Evolutionary conservation across 176 grass and related monocot genomes (phyloP).

Genomic region (Lolium rigidum): DNA sequence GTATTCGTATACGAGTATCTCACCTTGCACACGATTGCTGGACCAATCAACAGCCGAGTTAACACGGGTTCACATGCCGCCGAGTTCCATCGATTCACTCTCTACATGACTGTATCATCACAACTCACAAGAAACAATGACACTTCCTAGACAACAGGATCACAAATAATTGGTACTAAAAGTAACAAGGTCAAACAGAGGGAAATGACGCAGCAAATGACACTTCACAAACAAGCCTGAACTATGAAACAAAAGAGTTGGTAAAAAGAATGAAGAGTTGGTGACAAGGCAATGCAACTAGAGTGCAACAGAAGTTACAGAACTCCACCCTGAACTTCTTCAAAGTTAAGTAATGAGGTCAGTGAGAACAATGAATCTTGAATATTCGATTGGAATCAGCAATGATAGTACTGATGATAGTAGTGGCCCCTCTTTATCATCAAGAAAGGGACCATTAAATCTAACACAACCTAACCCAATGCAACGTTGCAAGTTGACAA

Average conservation of each 20-base stretch:
- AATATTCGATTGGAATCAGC: neutral
- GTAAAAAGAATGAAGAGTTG: slow-evolving; percentile 17
- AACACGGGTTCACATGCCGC: no score
- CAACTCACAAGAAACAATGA: slow-evolving; percentile 24
- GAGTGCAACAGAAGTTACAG: slow-evolving; percentile 21
- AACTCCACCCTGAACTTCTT: slow-evolving; percentile 4
- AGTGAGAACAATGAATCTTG: neutral
- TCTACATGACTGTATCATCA: neutral
- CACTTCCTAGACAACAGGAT: neutral
- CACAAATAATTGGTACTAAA: neutral
- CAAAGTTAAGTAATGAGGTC: slow-evolving; percentile 5
- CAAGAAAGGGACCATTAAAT: slow-evolving; percentile 21
- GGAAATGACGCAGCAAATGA: neutral
- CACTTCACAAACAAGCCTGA: slow-evolving; percentile 3
- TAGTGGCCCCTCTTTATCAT: neutral
- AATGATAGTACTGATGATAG: neutral
- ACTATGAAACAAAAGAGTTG: slow-evolving; percentile 39
- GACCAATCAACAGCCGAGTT: no score
- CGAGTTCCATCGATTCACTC: no score
- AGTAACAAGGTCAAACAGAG: neutral
- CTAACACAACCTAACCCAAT: slow-evolving; percentile 8
- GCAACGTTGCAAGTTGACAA: neutral
- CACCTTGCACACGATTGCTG: no score
- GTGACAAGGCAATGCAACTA: slow-evolving; percentile 22
- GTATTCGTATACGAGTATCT: no score